Conservation (phyloP, 2,329 filamentous ascomycete genomes). For the Monilinia aucupariae region DNA sequence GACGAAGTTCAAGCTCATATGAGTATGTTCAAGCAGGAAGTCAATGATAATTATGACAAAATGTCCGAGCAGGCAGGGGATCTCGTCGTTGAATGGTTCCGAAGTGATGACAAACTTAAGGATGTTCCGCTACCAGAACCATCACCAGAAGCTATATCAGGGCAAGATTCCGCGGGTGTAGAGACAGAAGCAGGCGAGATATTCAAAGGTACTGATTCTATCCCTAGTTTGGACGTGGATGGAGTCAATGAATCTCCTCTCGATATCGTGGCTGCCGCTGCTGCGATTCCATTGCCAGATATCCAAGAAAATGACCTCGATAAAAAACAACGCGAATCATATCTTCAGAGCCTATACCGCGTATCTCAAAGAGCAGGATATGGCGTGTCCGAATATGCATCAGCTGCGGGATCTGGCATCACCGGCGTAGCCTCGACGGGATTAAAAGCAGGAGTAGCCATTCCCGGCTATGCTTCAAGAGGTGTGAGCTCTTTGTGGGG, state of each 20-base stretch:
- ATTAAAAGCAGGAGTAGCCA: slow-evolving; percentile 7
- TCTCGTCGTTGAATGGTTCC: slow-evolving; percentile 23
- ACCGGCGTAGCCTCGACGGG: slow-evolving; percentile 3
- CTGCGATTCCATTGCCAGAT: slow-evolving; percentile 9
- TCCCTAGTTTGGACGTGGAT: slow-evolving; percentile 5
- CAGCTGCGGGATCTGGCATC: slow-evolving; percentile 1
- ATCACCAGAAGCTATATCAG: neutral
- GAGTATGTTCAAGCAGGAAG: slow-evolving; percentile 29
- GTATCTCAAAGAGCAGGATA: slow-evolving; percentile 14
- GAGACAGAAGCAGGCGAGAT: neutral
- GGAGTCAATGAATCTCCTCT: slow-evolving; percentile 4
- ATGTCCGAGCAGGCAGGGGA: slow-evolving; percentile 22
- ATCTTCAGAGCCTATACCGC: slow-evolving; percentile 15
- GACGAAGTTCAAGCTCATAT: slow-evolving; percentile 31
- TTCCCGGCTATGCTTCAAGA: slow-evolving; percentile 11
- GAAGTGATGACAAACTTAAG: neutral
- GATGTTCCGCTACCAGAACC: slow-evolving; percentile 8
- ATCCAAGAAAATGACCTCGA: slow-evolving; percentile 16
- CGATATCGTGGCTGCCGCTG: slow-evolving; percentile 13
- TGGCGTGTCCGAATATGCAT: slow-evolving; percentile 11
- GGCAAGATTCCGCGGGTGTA: neutral
- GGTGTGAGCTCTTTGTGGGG: slow-evolving; percentile 14
- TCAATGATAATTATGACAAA: slow-evolving; percentile 25
- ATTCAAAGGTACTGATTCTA: neutral
- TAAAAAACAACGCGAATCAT: slow-evolving; percentile 11